These are phyloP conservation scores for Fusarium longipes DNA, from an alignment of 2,329 filamentous ascomycete genomes.

Conservation along the genomic window DNA sequence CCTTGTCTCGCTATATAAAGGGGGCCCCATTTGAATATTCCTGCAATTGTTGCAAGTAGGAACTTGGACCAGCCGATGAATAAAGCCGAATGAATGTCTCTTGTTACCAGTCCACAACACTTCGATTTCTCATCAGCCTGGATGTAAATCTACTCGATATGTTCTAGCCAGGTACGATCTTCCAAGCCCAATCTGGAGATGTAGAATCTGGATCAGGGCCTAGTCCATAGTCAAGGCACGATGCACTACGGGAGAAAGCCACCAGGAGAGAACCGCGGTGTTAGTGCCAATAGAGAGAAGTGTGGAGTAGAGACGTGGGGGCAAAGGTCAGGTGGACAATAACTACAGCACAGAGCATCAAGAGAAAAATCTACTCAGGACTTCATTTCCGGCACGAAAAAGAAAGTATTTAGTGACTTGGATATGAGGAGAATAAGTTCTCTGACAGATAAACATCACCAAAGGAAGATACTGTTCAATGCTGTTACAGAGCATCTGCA, in stretches of 20 bases:
- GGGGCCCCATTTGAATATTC: background rate
- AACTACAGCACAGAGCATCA: constrained; percentile 17
- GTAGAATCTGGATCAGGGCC: background rate
- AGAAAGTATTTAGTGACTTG: background rate
- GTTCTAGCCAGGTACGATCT: background rate
- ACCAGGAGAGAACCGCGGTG: constrained; percentile 22
- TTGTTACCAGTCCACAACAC: background rate
- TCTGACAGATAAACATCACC: background rate
- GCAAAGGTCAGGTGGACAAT: constrained; percentile 37
- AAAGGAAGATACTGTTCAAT: background rate
- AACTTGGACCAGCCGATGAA: constrained; percentile 1
- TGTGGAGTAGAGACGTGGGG: constrained; percentile 38
- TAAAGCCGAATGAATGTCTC: background rate
- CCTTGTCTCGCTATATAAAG: constrained; percentile 10
- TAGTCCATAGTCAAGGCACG: constrained; percentile 25
- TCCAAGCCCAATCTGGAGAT: background rate
- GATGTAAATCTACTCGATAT: background rate
- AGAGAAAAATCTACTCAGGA: constrained; percentile 20
- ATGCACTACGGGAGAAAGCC: background rate
- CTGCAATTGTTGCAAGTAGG: constrained; percentile 4
- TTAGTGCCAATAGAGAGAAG: constrained; percentile 19
- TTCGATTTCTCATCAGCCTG: background rate
- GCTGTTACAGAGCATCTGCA: background rate
- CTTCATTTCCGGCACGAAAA: constrained; percentile 11
- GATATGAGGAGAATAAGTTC: background rate